phyloP scores from a whole-genome alignment of 805 yeast genomes.

The Cyberlindnera nakhonratchasimensis region DNA sequence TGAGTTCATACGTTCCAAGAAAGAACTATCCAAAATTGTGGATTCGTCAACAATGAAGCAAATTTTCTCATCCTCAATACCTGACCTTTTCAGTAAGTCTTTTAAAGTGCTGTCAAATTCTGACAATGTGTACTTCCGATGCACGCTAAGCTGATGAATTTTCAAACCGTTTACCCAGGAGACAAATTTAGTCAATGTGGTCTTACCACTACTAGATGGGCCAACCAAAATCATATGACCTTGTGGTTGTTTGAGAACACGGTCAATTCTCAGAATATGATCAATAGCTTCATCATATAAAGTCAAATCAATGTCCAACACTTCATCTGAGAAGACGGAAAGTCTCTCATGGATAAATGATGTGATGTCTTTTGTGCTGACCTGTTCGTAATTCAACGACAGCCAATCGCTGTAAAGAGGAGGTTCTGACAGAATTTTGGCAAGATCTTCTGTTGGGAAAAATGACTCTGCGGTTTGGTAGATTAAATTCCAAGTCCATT shows the following conservation, averaged over 20 bases:
- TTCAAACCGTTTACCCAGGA: constrained; percentile 86
- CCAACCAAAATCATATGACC: constrained; percentile 90
- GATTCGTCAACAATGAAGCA: constrained; percentile 83
- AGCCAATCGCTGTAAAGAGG: constrained; percentile 76
- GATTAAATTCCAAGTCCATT: constrained; percentile 44
- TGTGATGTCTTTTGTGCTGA: constrained; percentile 42
- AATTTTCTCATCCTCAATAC: constrained; percentile 53
- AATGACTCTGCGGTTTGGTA: constrained; percentile 30
- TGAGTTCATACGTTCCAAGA: constrained; percentile 88
- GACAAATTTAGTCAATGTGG: constrained; percentile 73
- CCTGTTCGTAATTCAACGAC: constrained; percentile 57
- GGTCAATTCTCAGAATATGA: constrained; percentile 72
- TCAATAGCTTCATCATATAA: constrained; percentile 69
- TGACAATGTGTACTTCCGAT: constrained; percentile 46
- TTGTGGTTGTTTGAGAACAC: constrained; percentile 79
- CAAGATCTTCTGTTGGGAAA: constrained; percentile 47
- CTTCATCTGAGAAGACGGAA: constrained; percentile 74
- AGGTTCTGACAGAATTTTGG: constrained; percentile 41
- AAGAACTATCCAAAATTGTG: constrained; percentile 67
- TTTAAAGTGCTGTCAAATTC: constrained; percentile 71
- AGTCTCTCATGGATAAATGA: constrained; percentile 62
- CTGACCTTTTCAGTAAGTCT: constrained; percentile 45
- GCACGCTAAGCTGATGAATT: constrained; percentile 55
- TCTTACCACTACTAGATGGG: constrained; percentile 76
- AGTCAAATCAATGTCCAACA: constrained; percentile 54